These are phyloP conservation scores for Botrytis byssoidea DNA, from an alignment of 2,329 filamentous ascomycete genomes.

Conservation along the genomic window DNA sequence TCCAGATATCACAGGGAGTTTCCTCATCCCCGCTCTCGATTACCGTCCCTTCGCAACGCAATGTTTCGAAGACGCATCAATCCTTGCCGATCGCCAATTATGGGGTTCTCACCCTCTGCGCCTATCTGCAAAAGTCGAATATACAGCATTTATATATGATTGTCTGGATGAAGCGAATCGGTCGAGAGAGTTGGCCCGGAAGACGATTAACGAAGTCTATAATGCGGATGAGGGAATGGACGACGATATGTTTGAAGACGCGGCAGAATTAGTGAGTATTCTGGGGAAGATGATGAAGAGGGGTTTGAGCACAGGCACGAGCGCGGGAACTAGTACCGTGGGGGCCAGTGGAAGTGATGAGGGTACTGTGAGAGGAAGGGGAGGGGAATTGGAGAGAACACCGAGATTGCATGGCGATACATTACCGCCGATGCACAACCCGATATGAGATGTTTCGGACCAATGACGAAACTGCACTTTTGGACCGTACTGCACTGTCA, in stretches of 20 bases:
- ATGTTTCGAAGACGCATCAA: conserved; percentile 76
- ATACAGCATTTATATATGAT: conserved; percentile 89
- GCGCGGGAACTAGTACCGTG: conserved; percentile 30
- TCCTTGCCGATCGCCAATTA: conserved; percentile 71
- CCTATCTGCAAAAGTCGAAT: conserved; percentile 87
- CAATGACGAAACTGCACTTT: neutral
- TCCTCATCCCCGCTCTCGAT: conserved; percentile 74
- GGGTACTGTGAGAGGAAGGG: neutral
- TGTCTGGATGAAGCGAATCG: conserved; percentile 79
- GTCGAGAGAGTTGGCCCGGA: conserved; percentile 73
- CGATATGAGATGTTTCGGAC: neutral
- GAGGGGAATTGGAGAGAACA: neutral
- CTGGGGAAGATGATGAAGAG: conserved; percentile 87
- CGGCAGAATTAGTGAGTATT: conserved; percentile 81
- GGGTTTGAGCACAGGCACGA: conserved; percentile 43
- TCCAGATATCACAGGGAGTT: conserved; percentile 58
- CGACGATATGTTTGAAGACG: conserved; percentile 92
- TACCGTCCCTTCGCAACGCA: conserved; percentile 80
- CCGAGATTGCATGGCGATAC: neutral
- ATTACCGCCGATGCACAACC: conserved; percentile 16
- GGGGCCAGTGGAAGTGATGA: conserved; percentile 23
- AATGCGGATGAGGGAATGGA: conserved; percentile 89
- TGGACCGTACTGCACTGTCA: neutral
- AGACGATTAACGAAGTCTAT: conserved; percentile 87
- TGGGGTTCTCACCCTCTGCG: conserved; percentile 88